Conservation (phyloP, 495 filamentous ascomycete genomes). For the Lophiotrema nucula region DNA sequence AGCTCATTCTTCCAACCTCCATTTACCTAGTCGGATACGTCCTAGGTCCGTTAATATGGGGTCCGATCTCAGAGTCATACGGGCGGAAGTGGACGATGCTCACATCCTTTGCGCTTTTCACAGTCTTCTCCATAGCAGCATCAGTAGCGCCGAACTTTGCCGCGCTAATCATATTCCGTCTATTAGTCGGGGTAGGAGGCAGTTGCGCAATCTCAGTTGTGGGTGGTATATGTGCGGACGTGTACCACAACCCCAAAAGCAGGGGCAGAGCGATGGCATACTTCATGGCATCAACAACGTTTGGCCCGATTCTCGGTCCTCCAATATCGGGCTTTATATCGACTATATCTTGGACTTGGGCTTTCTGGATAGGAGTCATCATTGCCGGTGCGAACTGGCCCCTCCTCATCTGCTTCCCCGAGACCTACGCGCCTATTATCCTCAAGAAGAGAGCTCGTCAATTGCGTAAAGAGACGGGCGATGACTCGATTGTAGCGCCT, state of each 20-base stretch:
- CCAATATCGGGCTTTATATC: conserved; percentile 41
- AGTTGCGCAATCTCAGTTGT: conserved; percentile 68
- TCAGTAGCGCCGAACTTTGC: conserved; percentile 68
- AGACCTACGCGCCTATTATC: conserved; percentile 63
- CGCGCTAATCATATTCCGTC: conserved; percentile 64
- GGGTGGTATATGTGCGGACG: conserved; percentile 72
- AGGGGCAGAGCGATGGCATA: conserved; percentile 69
- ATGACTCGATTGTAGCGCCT: conserved; percentile 41
- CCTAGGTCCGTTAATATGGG: conserved; percentile 64
- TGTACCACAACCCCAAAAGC: conserved; percentile 57
- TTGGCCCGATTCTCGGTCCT: conserved; percentile 43
- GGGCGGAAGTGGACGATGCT: conserved; percentile 65
- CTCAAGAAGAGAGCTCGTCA: conserved; percentile 54
- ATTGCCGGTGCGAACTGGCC: conserved; percentile 45
- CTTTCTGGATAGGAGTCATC: conserved; percentile 55
- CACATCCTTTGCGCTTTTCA: conserved; percentile 61
- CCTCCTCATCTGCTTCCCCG: conserved; percentile 45
- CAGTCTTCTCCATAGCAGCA: conserved; percentile 65
- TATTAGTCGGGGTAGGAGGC: conserved; percentile 63
- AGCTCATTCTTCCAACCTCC: conserved; percentile 70
- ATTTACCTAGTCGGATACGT: conserved; percentile 73
- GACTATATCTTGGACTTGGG: conserved; percentile 49
- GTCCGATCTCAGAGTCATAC: conserved; percentile 68
- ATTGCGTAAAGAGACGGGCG: conserved; percentile 49
- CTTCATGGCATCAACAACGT: conserved; percentile 63